Conservation (phyloP, 2,329 filamentous ascomycete genomes). For the Bipolaris zeicola region DNA sequence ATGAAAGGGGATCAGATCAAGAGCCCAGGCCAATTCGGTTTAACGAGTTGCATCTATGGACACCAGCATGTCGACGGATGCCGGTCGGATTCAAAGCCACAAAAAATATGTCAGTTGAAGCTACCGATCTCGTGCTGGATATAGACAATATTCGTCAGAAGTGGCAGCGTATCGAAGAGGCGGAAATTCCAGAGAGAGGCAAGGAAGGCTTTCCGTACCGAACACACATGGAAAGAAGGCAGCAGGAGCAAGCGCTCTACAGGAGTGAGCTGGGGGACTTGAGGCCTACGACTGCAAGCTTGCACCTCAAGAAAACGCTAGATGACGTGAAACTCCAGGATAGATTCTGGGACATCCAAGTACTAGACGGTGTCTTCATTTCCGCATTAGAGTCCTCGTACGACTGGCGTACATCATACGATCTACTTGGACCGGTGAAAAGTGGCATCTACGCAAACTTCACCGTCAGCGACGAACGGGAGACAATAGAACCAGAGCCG, state of each 20-base stretch:
- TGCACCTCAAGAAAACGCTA: neutral
- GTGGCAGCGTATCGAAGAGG: neutral
- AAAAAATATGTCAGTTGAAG: neutral
- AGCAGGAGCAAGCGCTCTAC: neutral
- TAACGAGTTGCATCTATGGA: constrained; percentile 1
- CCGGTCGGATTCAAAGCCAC: neutral
- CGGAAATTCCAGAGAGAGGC: neutral
- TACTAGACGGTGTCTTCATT: constrained; percentile 9
- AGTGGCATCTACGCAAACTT: neutral
- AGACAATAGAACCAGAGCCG: neutral
- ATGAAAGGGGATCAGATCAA: neutral
- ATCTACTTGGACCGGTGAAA: constrained; percentile 6
- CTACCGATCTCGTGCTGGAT: neutral
- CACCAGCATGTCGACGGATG: neutral
- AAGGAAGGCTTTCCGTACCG: neutral
- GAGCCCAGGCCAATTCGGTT: neutral
- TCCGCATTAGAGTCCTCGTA: constrained; percentile 8
- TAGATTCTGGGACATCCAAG: neutral
- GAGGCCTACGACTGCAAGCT: neutral
- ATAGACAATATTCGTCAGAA: neutral
- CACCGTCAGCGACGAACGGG: constrained; percentile 1
- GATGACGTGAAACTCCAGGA: neutral
- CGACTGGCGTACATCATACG: constrained; percentile 21
- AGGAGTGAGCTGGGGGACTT: too few species aligned
- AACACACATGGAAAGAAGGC: neutral